A percentile compares a stretch with the other conserved stretches of the same genome.
Conservation (phyloP, 1,284 basidiomycete genomes). For the Volvariella volvacea region DNA sequence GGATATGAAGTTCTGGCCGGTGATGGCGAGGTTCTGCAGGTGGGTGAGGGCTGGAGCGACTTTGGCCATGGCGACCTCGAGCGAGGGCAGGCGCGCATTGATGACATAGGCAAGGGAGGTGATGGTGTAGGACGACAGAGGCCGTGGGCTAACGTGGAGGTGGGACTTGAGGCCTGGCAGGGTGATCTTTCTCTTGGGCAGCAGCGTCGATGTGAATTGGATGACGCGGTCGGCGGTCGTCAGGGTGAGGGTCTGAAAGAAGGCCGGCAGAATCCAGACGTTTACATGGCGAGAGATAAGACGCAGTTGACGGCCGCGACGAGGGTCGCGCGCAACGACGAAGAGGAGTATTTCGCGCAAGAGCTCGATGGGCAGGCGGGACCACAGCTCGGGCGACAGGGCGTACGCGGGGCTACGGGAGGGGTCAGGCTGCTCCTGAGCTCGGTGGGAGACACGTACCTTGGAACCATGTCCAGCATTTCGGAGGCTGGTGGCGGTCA, state of each 20-base stretch:
- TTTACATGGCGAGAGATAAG: slow-evolving; percentile 24
- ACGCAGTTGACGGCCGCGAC: slow-evolving; percentile 19
- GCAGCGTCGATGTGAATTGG: slow-evolving; percentile 20
- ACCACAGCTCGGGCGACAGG: slow-evolving; percentile 17
- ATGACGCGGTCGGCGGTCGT: slow-evolving; percentile 17
- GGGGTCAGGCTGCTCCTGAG: too few relatives aligned
- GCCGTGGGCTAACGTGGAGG: background rate
- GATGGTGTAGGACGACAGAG: background rate
- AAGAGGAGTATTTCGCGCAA: slow-evolving; percentile 23
- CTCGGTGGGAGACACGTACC: too few relatives aligned
- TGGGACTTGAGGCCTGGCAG: slow-evolving; percentile 18
- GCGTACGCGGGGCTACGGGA: too few relatives aligned
- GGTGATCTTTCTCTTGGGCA: slow-evolving; percentile 20
- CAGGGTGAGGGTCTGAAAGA: slow-evolving; percentile 22
- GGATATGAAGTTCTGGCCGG: slow-evolving; percentile 21
- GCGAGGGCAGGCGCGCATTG: slow-evolving; percentile 21
- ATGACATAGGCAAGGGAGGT: slow-evolving; percentile 18
- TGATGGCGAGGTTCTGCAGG: slow-evolving; percentile 23
- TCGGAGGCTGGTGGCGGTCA: too few relatives aligned
- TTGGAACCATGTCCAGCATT: too few relatives aligned
- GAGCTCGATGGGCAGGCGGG: slow-evolving; percentile 23
- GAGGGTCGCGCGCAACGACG: slow-evolving; percentile 15
- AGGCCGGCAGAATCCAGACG: slow-evolving; percentile 22
- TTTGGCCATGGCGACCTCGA: slow-evolving; percentile 23
- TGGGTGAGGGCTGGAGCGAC: slow-evolving; percentile 22